Percentiles rank a stretch among this genome's conserved stretches.
Conservation (phyloP, 768 basidiomycete species). For the Mycena venus region DNA sequence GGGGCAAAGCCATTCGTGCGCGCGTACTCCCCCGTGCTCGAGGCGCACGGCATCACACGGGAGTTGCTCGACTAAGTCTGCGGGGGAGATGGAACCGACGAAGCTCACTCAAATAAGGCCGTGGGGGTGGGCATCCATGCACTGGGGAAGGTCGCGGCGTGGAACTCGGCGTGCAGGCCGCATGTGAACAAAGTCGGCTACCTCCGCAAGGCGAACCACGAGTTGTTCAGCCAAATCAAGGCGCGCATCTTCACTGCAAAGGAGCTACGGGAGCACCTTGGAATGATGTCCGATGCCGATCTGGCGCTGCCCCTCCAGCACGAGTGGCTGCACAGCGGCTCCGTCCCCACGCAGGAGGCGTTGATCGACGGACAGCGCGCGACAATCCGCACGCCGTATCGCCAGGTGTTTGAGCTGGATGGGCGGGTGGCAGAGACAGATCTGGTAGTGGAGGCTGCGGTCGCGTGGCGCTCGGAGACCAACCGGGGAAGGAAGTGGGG, state of each 20-base stretch:
- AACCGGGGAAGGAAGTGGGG: not conserved
- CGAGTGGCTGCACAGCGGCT: not conserved
- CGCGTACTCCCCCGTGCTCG: not conserved
- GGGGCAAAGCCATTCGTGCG: conserved; percentile 10
- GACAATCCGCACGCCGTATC: not conserved
- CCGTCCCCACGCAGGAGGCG: not conserved
- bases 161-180: conserved; percentile 1
- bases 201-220: conserved; percentile 1
- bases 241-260: not conserved
- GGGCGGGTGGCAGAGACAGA: not conserved
- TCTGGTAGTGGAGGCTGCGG: not conserved
- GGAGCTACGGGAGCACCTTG: conserved; percentile 3
- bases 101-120: conserved; percentile 1
- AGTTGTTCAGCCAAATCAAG: not conserved
- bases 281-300: not conserved
- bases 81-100: conserved; percentile 1
- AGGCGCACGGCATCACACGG: not conserved
- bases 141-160: not conserved
- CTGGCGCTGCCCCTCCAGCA: not conserved
- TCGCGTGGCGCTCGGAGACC: not conserved
- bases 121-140: not conserved
- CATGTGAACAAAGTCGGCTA: not conserved
- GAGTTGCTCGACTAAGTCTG: not conserved
- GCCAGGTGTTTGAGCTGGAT: not conserved
- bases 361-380: not conserved